Conservation (phyloP, 1,284 basidiomycete species). For the Ustilago nuda region DNA sequence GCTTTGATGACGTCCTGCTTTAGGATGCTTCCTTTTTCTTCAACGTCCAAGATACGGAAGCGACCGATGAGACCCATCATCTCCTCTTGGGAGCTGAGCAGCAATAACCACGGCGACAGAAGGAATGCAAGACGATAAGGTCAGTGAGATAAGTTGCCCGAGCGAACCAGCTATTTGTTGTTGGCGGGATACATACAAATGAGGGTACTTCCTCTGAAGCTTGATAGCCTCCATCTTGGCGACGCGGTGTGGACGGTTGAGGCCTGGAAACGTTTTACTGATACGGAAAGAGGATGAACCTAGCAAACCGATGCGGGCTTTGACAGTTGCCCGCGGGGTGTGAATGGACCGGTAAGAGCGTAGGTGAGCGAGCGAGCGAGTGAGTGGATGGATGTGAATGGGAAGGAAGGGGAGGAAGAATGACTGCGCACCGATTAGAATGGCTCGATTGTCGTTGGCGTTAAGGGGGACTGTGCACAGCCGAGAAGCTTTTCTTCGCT, state of each 20-base stretch:
- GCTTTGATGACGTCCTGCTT: conserved; percentile 66
- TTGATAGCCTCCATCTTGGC: conserved; percentile 80
- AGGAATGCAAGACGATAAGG: not conserved
- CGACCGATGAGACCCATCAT: conserved; percentile 67
- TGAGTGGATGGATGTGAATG: not conserved
- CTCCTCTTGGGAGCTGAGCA: conserved; percentile 66
- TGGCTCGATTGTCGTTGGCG: not conserved
- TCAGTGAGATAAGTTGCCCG: not conserved
- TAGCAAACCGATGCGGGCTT: not conserved
- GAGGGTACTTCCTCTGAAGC: conserved; percentile 92
- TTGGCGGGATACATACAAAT: conserved; percentile 72
- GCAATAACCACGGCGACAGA: not conserved
- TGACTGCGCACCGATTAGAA: conserved; percentile 1
- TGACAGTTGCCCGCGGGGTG: too few species aligned
- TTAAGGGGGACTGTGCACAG: conserved; percentile 10
- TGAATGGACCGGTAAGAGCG: not conserved
- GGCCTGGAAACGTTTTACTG: not conserved
- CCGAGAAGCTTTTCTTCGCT: conserved; percentile 13
- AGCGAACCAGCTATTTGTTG: not conserved
- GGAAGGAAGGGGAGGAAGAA: not conserved
- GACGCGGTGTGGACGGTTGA: not conserved
- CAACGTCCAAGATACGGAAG: conserved; percentile 65
- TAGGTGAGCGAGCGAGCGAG: not conserved
- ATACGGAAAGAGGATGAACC: not conserved
- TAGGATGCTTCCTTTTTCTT: conserved; percentile 64